Evolutionary conservation across 306 rosid genomes (phyloP), one percentile per base, ranked within the genome.

Genomic region (Inga laurina): DNA sequence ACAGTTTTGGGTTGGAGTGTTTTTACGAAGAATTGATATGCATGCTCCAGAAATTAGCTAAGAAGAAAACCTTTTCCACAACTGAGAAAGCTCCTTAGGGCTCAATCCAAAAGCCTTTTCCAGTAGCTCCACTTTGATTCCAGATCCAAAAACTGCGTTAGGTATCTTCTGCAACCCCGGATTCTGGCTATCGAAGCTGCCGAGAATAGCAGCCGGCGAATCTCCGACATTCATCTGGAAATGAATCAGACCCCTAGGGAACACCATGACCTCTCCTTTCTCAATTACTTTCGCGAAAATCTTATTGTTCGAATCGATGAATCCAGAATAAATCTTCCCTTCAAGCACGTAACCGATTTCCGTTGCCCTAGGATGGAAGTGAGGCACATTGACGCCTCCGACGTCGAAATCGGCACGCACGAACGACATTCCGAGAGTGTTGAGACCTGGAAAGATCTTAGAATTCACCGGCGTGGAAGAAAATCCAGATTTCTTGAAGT

Each of bases 151-250:
- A 49, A 96, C 70, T 49, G 91, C 90, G 79, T 85, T 75, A 12
- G 99, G 93, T 82, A 96, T 85, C 72, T 68, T 96, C 92, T 37
- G 72, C 80, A 89, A 49, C 43, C 99, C 99, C 35, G 99, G 99
- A 82, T 93, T 96, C 81, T 96, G 97, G 90, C 99, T 96, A 45
- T 96, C 87, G 76, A 96, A 93, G 64, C 94, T 96, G n/a, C 98
- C 98, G 27, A 92, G 78, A 66, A 92, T 80, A 32, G 97, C 84
- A 72, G 98, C 98, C 27, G 92, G 94, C 46, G 86, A 83, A 74
- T 91, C 92, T 24, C 99, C 99, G 75, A 93, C 94, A 73, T 96
- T 96, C 97, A 96, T 90, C 83, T 96, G 98, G 75, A 96, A 96
- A 82, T 96, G 99, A 71, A 93, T 87, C 5, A 92, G 30, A 22